These are phyloP conservation scores for Backusella tuberculispora DNA, from an alignment of 192 early-diverging fungal species.

Conservation along the genomic window DNA sequence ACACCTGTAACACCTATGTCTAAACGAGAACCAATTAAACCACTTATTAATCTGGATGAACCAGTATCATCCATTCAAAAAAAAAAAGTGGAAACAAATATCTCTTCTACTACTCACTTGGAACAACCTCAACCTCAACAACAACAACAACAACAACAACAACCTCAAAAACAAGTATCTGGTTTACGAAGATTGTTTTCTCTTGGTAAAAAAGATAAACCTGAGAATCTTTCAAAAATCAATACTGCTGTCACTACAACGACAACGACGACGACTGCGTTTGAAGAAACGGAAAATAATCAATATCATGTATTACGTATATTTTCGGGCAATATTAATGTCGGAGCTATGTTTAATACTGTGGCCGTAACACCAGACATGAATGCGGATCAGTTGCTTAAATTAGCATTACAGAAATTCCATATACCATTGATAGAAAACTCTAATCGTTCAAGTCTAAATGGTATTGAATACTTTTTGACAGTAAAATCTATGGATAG, in stretches of 20 bases:
- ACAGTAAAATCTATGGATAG: conserved; percentile 56
- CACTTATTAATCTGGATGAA: not conserved
- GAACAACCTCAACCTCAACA: conserved; percentile 1
- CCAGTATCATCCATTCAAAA: not conserved
- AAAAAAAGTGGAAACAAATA: not conserved
- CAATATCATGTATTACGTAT: conserved; percentile 54
- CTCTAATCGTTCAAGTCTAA: conserved; percentile 28
- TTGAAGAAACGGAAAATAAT: conserved; percentile 26
- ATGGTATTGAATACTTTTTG: conserved; percentile 49
- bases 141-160: conserved; percentile 23
- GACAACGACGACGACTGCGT: not conserved
- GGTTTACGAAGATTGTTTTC: conserved; percentile 24
- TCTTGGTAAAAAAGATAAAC: conserved; percentile 22
- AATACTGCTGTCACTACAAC: not conserved
- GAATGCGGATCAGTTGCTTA: conserved; percentile 50
- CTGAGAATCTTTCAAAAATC: not conserved
- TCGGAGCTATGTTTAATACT: conserved; percentile 58
- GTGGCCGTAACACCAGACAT: conserved; percentile 51
- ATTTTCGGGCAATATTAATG: conserved; percentile 61
- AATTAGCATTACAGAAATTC: conserved; percentile 56
- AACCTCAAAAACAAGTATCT: conserved; percentile 18
- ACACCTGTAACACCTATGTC: not conserved
- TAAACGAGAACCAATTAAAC: conserved; percentile 11
- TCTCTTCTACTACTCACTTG: not conserved
- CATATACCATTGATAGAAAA: conserved; percentile 52